Evolutionary conservation across 176 grass and related monocot species (phyloP).

Genomic region (Alloteropsis semialata): DNA sequence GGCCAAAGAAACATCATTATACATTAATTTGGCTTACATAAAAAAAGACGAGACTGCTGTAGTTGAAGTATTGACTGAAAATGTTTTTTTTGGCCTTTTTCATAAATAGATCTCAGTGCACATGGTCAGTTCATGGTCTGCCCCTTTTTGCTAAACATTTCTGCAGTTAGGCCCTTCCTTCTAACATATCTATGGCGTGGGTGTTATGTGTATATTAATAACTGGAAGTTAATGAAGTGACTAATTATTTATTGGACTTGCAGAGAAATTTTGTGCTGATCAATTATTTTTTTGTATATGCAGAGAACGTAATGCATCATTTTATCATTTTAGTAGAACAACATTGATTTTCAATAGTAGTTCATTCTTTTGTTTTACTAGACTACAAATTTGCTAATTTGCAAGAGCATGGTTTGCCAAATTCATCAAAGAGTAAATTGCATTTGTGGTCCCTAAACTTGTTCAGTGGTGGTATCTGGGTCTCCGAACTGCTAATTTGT

Average conservation of each 20-base stretch:
- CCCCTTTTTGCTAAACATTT: not conserved
- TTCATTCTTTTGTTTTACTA: not conserved
- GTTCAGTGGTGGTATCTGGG: not conserved
- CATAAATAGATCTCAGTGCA: not conserved
- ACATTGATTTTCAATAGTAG: not conserved
- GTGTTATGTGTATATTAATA: not conserved
- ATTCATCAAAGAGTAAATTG: not conserved
- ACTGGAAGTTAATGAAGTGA: not conserved
- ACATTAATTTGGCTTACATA: not conserved
- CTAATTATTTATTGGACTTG: not conserved
- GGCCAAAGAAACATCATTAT: conserved; percentile 8
- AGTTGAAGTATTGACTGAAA: not conserved
- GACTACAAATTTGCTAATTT: not conserved
- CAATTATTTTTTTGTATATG: not conserved
- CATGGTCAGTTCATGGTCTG: not conserved
- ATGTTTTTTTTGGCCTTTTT: conserved; percentile 1
- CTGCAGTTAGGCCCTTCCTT: not conserved
- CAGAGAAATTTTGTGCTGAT: not conserved
- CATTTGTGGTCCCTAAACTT: not conserved
- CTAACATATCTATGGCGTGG: not conserved
- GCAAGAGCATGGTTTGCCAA: not conserved
- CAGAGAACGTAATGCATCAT: not conserved
- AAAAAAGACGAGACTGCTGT: not conserved
- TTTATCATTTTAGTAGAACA: not conserved
- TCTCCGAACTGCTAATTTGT: no score